A percentile compares a stretch with the other conserved stretches of the same genome.
These are phyloP conservation scores for Gymnopus androsaceus DNA, from an alignment of 1,284 basidiomycete species.

Conservation along the genomic window DNA sequence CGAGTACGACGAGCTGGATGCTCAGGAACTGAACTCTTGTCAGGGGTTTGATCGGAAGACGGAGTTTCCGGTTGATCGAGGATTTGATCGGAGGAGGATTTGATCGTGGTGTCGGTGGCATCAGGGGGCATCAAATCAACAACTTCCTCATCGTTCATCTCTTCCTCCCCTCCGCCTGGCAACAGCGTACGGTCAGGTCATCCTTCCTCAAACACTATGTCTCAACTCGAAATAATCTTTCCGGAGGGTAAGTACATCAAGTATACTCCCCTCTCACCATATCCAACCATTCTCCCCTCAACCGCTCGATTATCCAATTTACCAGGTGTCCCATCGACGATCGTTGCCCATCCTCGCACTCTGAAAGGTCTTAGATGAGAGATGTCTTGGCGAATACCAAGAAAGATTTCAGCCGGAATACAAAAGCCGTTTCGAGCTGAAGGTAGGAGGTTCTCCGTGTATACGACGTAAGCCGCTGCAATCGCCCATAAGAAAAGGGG, in stretches of 20 bases:
- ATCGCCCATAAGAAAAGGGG: slow-evolving; percentile 17
- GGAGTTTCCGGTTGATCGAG: no score
- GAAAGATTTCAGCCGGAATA: slow-evolving; percentile 24
- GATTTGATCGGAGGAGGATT: no score
- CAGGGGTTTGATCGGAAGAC: no score
- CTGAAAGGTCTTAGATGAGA: slow-evolving; percentile 29
- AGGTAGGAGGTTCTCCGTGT: slow-evolving; percentile 26
- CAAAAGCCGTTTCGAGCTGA: slow-evolving; percentile 19
- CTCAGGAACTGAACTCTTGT: no score
- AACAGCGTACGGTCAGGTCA: slow-evolving; percentile 13
- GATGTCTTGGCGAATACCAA: slow-evolving; percentile 24
- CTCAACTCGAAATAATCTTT: slow-evolving; percentile 14
- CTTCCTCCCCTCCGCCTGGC: slow-evolving; percentile 10
- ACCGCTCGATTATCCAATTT: slow-evolving; percentile 26
- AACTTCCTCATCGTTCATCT: slow-evolving; percentile 3
- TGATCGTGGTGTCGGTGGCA: no score
- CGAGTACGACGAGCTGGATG: no score
- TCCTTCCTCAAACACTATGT: slow-evolving; percentile 30
- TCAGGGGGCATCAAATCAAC: neutral
- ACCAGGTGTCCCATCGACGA: slow-evolving; percentile 21
- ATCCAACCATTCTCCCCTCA: slow-evolving; percentile 26
- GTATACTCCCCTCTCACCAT: slow-evolving; percentile 23
- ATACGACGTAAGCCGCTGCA: slow-evolving; percentile 18
- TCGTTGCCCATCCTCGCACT: slow-evolving; percentile 25
- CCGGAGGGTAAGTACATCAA: slow-evolving; percentile 17